Evolutionary conservation across 208 protist species (phyloP).

Genomic region (Vickermania ingenoplastis): DNA sequence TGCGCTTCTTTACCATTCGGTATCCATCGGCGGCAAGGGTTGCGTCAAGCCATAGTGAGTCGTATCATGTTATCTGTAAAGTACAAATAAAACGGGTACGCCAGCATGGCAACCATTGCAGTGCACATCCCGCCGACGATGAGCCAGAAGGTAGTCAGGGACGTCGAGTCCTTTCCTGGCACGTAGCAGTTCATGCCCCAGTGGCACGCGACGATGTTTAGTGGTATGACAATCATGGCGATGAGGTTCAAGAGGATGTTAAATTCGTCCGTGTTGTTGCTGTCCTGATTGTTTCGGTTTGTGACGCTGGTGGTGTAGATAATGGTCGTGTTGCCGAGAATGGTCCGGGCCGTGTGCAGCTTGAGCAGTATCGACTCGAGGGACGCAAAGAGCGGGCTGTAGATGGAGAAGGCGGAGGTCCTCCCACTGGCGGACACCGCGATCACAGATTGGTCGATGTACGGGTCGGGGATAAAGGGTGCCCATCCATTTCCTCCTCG

Average conservation of each 20-base stretch:
- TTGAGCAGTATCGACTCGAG: constrained; percentile 20
- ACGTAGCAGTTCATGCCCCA: constrained; percentile 63
- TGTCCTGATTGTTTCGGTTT: constrained; percentile 21
- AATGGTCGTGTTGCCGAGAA: constrained; percentile 50
- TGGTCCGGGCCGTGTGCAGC: constrained; percentile 30
- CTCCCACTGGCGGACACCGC: no score
- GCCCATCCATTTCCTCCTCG: no score
- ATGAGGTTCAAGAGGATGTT: constrained; percentile 39
- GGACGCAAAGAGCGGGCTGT: constrained; percentile 9
- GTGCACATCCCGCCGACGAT: constrained; percentile 23
- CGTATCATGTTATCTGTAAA: constrained; percentile 18
- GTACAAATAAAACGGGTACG: constrained; percentile 37
- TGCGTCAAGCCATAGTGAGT: no score
- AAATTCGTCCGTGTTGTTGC: constrained; percentile 38
- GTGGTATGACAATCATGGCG: constrained; percentile 27
- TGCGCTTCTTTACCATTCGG: no score
- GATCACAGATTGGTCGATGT: no score
- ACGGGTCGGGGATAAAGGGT: no score
- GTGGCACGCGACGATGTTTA: constrained; percentile 45
- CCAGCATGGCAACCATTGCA: constrained; percentile 10
- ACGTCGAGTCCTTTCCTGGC: constrained; percentile 20
- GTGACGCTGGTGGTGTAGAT: constrained; percentile 50
- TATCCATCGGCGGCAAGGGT: no score
- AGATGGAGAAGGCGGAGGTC: background rate
- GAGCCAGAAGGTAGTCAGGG: constrained; percentile 33